Evolutionary conservation across 1,139 yeast species (phyloP), one percentile per base, ranked within the genome.

Genomic region (Candida sanyaensis): DNA sequence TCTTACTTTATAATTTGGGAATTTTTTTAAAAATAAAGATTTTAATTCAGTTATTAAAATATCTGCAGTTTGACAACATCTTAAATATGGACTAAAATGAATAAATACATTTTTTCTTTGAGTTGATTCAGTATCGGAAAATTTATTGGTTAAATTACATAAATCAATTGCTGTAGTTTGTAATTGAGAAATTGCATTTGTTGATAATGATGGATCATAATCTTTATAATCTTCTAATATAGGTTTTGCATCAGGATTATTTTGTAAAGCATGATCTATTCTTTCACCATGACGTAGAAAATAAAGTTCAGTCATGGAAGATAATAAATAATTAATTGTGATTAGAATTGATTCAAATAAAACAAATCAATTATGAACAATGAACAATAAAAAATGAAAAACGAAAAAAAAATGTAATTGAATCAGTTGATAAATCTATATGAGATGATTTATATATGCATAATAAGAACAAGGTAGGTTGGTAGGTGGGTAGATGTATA

Each of bases 21-120:
- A 66, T 49, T 55, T 54, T 12, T 56, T 54, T 26, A 53, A 56
- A 11, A 72, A 50, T 40, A 54, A 46, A 27, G 59, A 53, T 52
- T 65, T 68, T 46, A 75, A 57, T 36, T 62, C 59, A 12, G 73
- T 60, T 42, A 73, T 62, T 38, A 75, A 50, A 26, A 74, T 44
- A 54, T 75, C 80, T 1, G 80, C 80, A 10, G 77, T 64, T 54
- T 75, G 79, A 51, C 77, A 70, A 53, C 79, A 74, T 45, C 80
- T 60, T 41, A 75, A 63, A 53, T 74, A 75, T 7, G 80, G 80
- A 47, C 73, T 65, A 55, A 75, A 75, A 51, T 75, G 80, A 42
- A 75, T 66, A 50, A 62, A 72, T 11, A 75, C 57, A 50, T 69
- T 73, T 55, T 74, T 75, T 43, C 73, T 63, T 34, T 52, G 48